Evolutionary conservation across 2,329 filamentous ascomycete genomes (phyloP), one percentile per base, ranked within the genome.

Genomic region (Macroventuria anomochaeta): DNA sequence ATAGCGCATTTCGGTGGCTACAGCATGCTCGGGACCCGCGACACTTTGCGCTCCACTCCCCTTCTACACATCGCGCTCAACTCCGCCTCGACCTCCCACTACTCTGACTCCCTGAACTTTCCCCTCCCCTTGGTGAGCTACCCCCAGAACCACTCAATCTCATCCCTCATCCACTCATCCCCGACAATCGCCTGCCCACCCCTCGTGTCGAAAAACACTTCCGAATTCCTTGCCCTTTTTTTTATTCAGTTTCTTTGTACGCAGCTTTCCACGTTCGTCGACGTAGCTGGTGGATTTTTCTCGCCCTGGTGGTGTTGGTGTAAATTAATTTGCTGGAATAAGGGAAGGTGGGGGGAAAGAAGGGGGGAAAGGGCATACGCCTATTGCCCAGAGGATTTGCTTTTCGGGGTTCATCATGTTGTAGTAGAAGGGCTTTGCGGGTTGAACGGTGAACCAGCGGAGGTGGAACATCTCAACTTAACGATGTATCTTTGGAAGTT

Each of bases 121-220:
- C n/a, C n/a, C n/a, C n/a, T 18, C n/a, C 29, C 38, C 23, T 13
- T 20, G 17, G 10, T 21, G n/a, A n/a, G 15, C n/a, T 11, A n/a
- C n/a, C 25, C 13, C 8, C 8, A 5, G 18, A 20, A 13, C 4
- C 28, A 3, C 28, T 31, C 28, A 13, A 7, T 23, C 18, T 33
- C 2, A 57, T 61, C 12, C 57, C 61, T 54, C 63, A 65, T 65
- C 61, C 63, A 65, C 25, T 65, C 63, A 20, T 65, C 63, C 6
- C 63, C 63, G 13, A 63, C 55, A 17, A 65, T 59, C 7, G 55
- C 59, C 44, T 64, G 54, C 3, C 61, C 59, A 12, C 58, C 58
- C 5, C 63, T 53, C 10, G 55, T 54, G 12, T 65, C 63, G 38
- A 61, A 65, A 41, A 65, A 64, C 38, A 53, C 44, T 20, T 57